A percentile compares a stretch with the other conserved stretches of the same genome.
Conservation (phyloP, 495 filamentous ascomycete species). For the Penicillium alfredii region DNA sequence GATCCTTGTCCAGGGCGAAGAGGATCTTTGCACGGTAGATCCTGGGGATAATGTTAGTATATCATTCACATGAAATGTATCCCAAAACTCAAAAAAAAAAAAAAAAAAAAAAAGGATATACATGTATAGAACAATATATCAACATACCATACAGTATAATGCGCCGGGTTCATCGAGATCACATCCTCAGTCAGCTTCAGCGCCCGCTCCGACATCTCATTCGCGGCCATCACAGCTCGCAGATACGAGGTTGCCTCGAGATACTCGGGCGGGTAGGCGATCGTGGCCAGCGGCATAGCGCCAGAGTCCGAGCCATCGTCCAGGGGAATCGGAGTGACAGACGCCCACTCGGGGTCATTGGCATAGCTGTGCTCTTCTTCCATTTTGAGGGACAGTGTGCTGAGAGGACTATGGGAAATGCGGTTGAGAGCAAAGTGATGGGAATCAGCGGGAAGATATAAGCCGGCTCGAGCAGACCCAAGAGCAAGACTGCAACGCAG, state of each 20-base stretch:
- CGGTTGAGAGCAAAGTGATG: not conserved
- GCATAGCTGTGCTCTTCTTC: conserved; percentile 48
- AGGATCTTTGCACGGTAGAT: conserved; percentile 81
- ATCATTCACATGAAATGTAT: not conserved
- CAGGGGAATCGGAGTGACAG: conserved; percentile 74
- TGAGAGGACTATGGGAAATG: no score
- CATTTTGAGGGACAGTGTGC: conserved; percentile 15
- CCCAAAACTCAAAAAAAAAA: not conserved
- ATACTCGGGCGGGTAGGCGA: conserved; percentile 82
- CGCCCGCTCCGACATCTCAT: conserved; percentile 75
- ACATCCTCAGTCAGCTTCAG: conserved; percentile 81
- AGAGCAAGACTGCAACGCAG: not conserved
- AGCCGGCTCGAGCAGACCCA: conserved; percentile 1
- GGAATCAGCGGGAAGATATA: not conserved
- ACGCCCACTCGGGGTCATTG: conserved; percentile 71
- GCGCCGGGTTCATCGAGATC: conserved; percentile 87
- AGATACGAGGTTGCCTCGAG: conserved; percentile 85
- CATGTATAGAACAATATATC: no score
- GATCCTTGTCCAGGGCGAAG: conserved; percentile 56
- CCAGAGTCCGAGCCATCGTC: conserved; percentile 60
- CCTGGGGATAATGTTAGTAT: conserved; percentile 32
- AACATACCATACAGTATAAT: conserved; percentile 89
- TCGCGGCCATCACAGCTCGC: conserved; percentile 81
- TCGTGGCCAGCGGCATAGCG: conserved; percentile 70
- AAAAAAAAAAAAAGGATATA: no score